These are phyloP conservation scores for Penicillium odoratum DNA, from an alignment of 495 filamentous ascomycete genomes.

Conservation along the genomic window DNA sequence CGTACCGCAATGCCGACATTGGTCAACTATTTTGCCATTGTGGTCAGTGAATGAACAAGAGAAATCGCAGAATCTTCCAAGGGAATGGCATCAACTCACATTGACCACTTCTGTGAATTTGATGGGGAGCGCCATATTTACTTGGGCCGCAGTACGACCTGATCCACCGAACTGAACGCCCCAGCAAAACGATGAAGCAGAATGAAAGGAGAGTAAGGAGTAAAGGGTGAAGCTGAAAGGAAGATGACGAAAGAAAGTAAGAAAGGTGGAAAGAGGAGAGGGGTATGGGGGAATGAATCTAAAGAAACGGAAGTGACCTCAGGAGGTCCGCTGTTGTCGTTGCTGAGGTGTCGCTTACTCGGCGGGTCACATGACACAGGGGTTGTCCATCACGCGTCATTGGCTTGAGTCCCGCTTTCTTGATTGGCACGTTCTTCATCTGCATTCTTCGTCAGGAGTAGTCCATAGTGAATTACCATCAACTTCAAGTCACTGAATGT, in stretches of 20 bases:
- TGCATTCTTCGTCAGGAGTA: not conserved
- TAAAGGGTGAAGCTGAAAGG: conserved; percentile 12
- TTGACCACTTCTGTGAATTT: conserved; percentile 92
- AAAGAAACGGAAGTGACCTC: conserved; percentile 44
- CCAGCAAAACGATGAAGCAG: conserved; percentile 32
- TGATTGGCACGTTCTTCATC: not conserved
- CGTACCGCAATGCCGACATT: conserved; percentile 79
- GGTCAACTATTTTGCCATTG: conserved; percentile 57
- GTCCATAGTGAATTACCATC: too few relatives aligned
- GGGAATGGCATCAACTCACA: conserved; percentile 50
- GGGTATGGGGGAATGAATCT: conserved; percentile 21
- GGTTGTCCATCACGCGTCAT: conserved; percentile 1
- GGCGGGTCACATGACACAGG: conserved; percentile 36
- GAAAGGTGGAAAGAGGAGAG: conserved; percentile 19
- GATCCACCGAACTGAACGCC: conserved; percentile 51
- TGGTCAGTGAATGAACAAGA: conserved; percentile 22
- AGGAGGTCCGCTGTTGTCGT: conserved; percentile 43
- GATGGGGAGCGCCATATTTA: conserved; percentile 82
- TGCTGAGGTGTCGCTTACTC: conserved; percentile 53
- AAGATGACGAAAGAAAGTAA: conserved; percentile 12
- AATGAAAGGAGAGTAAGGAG: conserved; percentile 23
- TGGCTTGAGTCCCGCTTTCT: not conserved
- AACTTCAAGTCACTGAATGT: too few relatives aligned
- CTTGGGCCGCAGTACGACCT: conserved; percentile 50
- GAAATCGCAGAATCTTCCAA: not conserved